Percentiles rank a stretch among this genome's conserved stretches.
Evolutionary conservation across 2,329 filamentous ascomycete species (phyloP).

Genomic region (Colletotrichum sp.): DNA sequence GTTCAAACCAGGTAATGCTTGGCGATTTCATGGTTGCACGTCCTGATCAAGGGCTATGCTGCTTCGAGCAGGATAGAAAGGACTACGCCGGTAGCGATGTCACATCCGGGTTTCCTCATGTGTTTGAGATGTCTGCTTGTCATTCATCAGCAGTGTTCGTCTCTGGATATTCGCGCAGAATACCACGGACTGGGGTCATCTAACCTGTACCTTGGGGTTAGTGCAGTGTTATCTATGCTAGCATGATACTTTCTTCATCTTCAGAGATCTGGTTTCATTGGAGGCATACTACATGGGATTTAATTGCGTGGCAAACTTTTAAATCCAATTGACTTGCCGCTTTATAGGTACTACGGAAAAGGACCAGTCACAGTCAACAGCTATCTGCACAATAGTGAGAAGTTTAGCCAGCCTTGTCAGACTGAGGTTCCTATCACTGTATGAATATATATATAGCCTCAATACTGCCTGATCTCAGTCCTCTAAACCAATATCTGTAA

Average conservation of each 20-base stretch:
- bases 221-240: too few relatives aligned
- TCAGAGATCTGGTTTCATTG: too few relatives aligned
- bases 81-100: rapidly evolving
- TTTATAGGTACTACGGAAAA: not conserved
- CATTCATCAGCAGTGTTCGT: not conserved
- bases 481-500: too few relatives aligned
- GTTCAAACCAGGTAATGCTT: rapidly evolving
- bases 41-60: rapidly evolving
- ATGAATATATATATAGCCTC: not conserved
- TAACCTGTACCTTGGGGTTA: too few relatives aligned
- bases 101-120: rapidly evolving
- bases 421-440: not conserved
- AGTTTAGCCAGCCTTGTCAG: rapidly evolving
- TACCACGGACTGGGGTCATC: rapidly evolving
- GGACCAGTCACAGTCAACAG: not conserved
- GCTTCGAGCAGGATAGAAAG: too few relatives aligned
- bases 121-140: rapidly evolving
- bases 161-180: not conserved
- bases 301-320: too few relatives aligned
- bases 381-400: rapidly evolving
- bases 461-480: too few relatives aligned
- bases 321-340: rapidly evolving
- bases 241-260: not conserved
- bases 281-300: too few relatives aligned
- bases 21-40: not conserved